phyloP scores from a whole-genome alignment of 2,329 filamentous ascomycete species.

The Ambrosiella beaveri region DNA sequence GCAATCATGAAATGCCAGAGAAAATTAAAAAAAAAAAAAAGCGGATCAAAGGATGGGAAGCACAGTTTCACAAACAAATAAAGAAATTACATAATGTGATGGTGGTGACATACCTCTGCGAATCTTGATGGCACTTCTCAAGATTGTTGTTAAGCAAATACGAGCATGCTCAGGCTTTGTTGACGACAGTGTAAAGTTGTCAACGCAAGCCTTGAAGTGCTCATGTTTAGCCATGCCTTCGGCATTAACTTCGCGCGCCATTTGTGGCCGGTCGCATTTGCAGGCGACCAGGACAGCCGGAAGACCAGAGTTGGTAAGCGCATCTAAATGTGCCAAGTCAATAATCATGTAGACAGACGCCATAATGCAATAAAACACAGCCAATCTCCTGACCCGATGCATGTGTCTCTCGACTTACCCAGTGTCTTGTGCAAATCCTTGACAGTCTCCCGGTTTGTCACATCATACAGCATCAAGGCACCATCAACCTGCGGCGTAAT shows the following conservation, averaged over 20 bases:
- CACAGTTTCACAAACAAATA: neutral
- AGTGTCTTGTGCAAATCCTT: constrained; percentile 57
- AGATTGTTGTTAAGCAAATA: constrained; percentile 56
- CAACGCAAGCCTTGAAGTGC: constrained; percentile 50
- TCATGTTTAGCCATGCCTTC: constrained; percentile 43
- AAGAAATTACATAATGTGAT: neutral
- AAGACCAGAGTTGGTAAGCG: constrained; percentile 52
- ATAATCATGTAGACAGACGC: neutral
- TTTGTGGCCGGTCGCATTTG: constrained; percentile 69
- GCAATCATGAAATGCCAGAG: too few species aligned
- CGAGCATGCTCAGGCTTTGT: constrained; percentile 55
- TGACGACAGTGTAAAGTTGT: constrained; percentile 56
- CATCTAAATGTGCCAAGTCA: constrained; percentile 33
- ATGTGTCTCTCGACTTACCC: constrained; percentile 39
- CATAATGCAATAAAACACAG: constrained; percentile 5
- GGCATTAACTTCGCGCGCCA: constrained; percentile 53
- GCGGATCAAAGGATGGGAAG: neutral
- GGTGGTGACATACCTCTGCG: constrained; percentile 39
- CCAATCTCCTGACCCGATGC: neutral
- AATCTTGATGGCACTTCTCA: constrained; percentile 51
- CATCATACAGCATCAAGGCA: constrained; percentile 74
- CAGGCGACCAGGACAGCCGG: constrained; percentile 71
- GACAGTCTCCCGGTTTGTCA: constrained; percentile 60
- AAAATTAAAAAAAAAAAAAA: neutral
- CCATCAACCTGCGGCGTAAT: constrained; percentile 64